Base-by-base conservation (phyloP, 2,329 filamentous ascomycete genomes). In the Aureobasidium lini region DNA sequence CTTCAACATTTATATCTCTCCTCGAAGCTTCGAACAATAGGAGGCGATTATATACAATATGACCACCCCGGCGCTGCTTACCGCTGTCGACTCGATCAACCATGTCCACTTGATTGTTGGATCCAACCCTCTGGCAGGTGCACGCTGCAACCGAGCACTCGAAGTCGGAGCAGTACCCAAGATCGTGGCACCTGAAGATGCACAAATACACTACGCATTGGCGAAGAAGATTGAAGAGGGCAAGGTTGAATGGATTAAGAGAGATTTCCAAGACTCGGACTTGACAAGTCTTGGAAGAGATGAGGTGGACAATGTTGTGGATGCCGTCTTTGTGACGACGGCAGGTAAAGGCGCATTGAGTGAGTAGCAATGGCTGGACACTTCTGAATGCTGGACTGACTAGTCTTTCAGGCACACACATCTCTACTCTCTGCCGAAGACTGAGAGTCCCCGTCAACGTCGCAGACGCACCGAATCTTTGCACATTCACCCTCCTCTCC, bases 361-460 rank as follows among this genome's bases (percentile, higher is more conserved):
- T 54, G 11, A 42, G 50, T 54, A 4, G 10, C 7, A 15, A 7
- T 53, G 28, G n/a, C 4, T 6, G 6, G 23, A 29, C 34, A 11
- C 13, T 34, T 6, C 8, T 10, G 34, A 4, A 32, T 23, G 9
- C 10, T 16, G 37, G 8, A 16, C 37, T 43, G 10, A 54, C 6
- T 6, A 2, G 2, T 42, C 9, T 23, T 13, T 2, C 32, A 54
- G 50, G 78, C 60, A 74, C 80, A 31, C 83, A 84, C 63, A 88
- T 96, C 63, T 90, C 90, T 0, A 78, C 76, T 5, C 77, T 92
- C 4, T 97, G 94, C 76, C 84, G 81, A 61, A 82, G 87, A 48
- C 79, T 92, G 62, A 84, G 94, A 46, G 94, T 99, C 66, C 93
- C 93, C 34, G 81, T 99, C 70, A 99, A 99, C 73, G 90, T 97